Percentiles rank a stretch among this genome's conserved stretches.
Conservation (phyloP, 1,139 yeast genomes). For the Lodderomyces elongisporus region DNA sequence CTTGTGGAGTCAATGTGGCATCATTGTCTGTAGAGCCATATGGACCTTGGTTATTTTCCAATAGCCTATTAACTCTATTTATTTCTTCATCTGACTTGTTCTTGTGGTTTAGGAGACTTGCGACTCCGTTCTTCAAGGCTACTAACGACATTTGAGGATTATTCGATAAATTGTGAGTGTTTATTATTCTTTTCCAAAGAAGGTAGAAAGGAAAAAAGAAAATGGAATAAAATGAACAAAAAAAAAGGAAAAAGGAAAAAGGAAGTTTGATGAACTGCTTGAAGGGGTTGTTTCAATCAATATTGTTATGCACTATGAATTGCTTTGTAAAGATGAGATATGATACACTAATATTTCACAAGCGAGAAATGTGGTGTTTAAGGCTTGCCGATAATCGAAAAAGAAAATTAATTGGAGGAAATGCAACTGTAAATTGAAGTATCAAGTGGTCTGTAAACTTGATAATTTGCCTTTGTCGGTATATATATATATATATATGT, state of each 20-base stretch:
- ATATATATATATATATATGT: too few relatives aligned
- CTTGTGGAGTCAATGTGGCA: neutral
- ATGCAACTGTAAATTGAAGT: too few relatives aligned
- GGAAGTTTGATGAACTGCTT: neutral
- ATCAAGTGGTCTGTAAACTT: too few relatives aligned
- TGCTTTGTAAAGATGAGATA: too few relatives aligned
- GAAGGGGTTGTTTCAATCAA: too few relatives aligned
- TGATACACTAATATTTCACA: too few relatives aligned
- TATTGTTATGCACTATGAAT: too few relatives aligned
- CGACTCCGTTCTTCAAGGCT: conserved; percentile 34
- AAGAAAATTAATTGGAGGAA: too few relatives aligned
- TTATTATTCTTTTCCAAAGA: neutral
- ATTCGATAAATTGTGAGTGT: neutral
- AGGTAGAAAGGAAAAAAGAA: neutral
- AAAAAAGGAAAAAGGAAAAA: neutral
- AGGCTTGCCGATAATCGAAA: too few relatives aligned
- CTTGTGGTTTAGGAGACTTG: conserved; percentile 19
- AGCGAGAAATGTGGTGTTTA: too few relatives aligned
- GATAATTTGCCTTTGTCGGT: too few relatives aligned
- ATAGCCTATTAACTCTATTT: conserved; percentile 30
- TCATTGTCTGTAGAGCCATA: conserved; percentile 32
- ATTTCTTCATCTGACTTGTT: conserved; percentile 27
- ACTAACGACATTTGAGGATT: conserved; percentile 31
- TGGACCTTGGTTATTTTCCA: conserved; percentile 30
- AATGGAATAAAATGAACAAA: neutral